Percentiles rank a stretch among this genome's conserved stretches.
These are phyloP conservation scores for Trichoderma harzianum DNA, from an alignment of 2,329 filamentous ascomycete species.

Conservation along the genomic window DNA sequence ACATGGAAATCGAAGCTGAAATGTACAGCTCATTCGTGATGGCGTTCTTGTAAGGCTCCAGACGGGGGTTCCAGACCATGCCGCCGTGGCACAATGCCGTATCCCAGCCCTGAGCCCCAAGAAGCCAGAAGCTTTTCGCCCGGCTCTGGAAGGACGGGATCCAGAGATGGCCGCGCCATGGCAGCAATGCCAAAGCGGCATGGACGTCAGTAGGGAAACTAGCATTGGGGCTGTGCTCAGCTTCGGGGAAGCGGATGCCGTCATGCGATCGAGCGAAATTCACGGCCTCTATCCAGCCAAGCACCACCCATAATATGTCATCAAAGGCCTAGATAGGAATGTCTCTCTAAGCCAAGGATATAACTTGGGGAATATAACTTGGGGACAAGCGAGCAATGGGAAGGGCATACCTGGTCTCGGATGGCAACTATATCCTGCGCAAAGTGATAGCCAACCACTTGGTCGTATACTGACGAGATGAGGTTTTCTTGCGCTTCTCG, in stretches of 20 bases:
- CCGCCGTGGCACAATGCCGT: conserved; percentile 76
- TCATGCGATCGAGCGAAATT: conserved; percentile 73
- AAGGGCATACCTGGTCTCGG: conserved; percentile 50
- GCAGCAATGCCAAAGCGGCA: conserved; percentile 38
- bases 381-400: not conserved
- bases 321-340: conserved; percentile 65
- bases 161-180: conserved; percentile 78
- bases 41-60: conserved; percentile 88
- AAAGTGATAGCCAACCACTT: conserved; percentile 76
- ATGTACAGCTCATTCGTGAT: conserved; percentile 93
- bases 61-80: conserved; percentile 83
- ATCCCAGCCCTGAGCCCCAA: conserved; percentile 79
- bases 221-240: conserved; percentile 16
- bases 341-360: not conserved
- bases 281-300: conserved; percentile 83
- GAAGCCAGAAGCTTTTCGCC: conserved; percentile 79
- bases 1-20: conserved; percentile 82
- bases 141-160: conserved; percentile 75
- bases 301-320: conserved; percentile 92
- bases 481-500: conserved; percentile 66
- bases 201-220: conserved; percentile 23
- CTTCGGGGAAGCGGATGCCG: conserved; percentile 52
- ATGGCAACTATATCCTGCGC: conserved; percentile 77
- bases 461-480: conserved; percentile 78
- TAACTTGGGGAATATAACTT: too few relatives aligned